Percentiles rank a stretch among this genome's conserved stretches.
Evolutionary conservation across 2,329 filamentous ascomycete species (phyloP).

Genomic region (Chaetoscypha palmicola): DNA sequence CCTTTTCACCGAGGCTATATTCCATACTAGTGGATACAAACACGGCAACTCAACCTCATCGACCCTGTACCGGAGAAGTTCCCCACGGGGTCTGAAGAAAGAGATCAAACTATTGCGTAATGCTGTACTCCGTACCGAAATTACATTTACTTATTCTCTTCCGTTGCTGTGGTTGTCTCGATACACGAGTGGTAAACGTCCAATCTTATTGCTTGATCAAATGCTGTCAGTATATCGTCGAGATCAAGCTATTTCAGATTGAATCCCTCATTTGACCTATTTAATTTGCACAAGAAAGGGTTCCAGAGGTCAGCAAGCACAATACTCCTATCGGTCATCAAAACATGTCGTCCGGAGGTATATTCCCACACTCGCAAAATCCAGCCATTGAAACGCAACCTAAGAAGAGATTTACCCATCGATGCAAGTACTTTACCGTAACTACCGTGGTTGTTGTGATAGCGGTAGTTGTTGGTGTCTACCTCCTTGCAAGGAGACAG

Average conservation of each 20-base stretch:
- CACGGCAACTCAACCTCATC: constrained; percentile 1
- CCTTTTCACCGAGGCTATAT: not conserved
- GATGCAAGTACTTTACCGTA: constrained; percentile 6
- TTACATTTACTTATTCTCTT: not conserved
- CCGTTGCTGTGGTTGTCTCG: not conserved
- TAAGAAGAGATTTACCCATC: constrained; percentile 5
- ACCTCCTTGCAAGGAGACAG: not conserved
- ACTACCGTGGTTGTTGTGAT: not conserved
- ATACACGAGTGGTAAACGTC: not conserved
- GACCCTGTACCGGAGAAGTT: not conserved
- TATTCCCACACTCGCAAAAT: constrained; percentile 3
- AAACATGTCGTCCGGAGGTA: constrained; percentile 7
- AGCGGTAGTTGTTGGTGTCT: constrained; percentile 2
- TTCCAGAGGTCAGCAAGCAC: no score
- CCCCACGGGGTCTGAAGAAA: not conserved
- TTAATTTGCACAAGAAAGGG: no score
- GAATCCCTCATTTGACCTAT: not conserved
- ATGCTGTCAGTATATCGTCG: not conserved
- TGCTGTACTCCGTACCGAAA: not conserved
- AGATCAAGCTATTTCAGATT: no score
- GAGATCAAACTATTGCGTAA: not conserved
- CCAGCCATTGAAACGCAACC: constrained; percentile 1
- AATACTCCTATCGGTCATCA: no score
- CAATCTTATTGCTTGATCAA: not conserved
- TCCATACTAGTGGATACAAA: not conserved